Evolutionary conservation across 2,329 filamentous ascomycete species (phyloP).

Genomic region (Monosporascus sp.): DNA sequence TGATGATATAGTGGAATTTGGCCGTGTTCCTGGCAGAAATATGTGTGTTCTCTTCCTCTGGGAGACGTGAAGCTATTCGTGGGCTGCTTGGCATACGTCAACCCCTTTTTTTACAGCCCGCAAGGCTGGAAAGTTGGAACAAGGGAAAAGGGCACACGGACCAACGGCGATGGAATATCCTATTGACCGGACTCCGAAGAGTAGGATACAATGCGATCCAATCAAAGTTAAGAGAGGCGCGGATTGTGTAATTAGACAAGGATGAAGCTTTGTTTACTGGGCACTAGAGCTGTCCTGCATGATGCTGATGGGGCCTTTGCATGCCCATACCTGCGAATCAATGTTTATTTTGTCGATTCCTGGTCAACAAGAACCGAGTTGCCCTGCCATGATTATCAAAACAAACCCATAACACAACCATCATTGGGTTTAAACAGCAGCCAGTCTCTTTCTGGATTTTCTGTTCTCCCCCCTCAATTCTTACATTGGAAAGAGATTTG

Average conservation of each 20-base stretch:
- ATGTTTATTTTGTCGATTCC: not conserved
- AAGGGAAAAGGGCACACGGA: not conserved
- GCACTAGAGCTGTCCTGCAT: not conserved
- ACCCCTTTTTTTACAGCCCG: too few relatives aligned
- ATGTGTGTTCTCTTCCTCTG: not conserved
- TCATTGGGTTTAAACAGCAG: not conserved
- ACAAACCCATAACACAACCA: constrained; percentile 1
- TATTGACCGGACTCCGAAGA: not conserved
- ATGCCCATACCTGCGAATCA: not conserved
- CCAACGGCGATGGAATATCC: not conserved
- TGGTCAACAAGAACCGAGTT: constrained; percentile 1
- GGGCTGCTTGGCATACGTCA: not conserved
- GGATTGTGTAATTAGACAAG: not conserved
- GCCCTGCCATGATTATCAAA: not conserved
- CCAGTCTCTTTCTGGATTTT: not conserved
- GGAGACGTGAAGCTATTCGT: not conserved
- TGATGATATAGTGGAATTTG: not conserved
- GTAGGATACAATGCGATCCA: not conserved
- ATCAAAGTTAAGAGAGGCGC: not conserved
- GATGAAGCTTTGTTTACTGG: not conserved
- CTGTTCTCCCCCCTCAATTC: not conserved
- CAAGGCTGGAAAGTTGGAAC: too few relatives aligned
- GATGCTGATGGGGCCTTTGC: not conserved
- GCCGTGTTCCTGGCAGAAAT: not conserved
- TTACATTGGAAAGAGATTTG: not conserved